A percentile compares a stretch with the other conserved stretches of the same genome.
phyloP scores from a whole-genome alignment of 306 rosid genomes.

The Lathyrus tuberosus region DNA sequence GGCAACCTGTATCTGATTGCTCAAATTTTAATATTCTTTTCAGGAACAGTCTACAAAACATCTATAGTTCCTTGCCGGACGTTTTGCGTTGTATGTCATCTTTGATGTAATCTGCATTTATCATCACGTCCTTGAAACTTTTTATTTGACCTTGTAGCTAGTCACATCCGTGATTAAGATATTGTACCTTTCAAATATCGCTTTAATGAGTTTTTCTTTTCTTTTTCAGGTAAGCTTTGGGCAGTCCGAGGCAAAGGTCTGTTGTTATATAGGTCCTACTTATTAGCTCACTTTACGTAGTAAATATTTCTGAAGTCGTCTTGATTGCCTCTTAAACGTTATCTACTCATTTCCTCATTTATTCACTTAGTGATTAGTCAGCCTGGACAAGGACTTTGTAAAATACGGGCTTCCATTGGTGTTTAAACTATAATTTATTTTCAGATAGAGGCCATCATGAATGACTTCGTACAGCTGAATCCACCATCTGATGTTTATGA shows the following conservation, averaged over 20 bases:
- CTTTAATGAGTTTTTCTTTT: conserved; percentile 38
- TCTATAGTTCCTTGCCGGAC: conserved; percentile 90
- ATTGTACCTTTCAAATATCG: conserved; percentile 27
- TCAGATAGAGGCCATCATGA: conserved; percentile 93
- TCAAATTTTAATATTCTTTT: conserved; percentile 44
- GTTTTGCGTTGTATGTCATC: conserved; percentile 81
- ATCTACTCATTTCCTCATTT: not conserved
- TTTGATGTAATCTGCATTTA: conserved; percentile 40
- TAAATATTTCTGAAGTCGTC: not conserved
- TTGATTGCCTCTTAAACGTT: not conserved
- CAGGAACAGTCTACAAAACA: conserved; percentile 94
- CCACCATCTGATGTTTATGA: conserved; percentile 78
- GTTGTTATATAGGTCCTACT: conserved; percentile 35
- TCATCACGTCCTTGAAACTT: conserved; percentile 37
- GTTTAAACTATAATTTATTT: conserved; percentile 40
- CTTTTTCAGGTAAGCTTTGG: conserved; percentile 88
- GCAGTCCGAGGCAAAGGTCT: conserved; percentile 94
- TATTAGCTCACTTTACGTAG: conserved; percentile 14
- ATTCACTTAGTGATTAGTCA: conserved; percentile 14
- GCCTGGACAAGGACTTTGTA: conserved; percentile 17
- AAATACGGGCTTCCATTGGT: conserved; percentile 9
- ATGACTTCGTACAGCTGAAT: conserved; percentile 91
- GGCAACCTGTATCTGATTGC: conserved; percentile 42
- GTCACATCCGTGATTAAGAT: conserved; percentile 26
- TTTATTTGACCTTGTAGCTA: conserved; percentile 26